Base-by-base conservation (phyloP, 768 basidiomycete genomes). In the Tulasnella sp. region DNA sequence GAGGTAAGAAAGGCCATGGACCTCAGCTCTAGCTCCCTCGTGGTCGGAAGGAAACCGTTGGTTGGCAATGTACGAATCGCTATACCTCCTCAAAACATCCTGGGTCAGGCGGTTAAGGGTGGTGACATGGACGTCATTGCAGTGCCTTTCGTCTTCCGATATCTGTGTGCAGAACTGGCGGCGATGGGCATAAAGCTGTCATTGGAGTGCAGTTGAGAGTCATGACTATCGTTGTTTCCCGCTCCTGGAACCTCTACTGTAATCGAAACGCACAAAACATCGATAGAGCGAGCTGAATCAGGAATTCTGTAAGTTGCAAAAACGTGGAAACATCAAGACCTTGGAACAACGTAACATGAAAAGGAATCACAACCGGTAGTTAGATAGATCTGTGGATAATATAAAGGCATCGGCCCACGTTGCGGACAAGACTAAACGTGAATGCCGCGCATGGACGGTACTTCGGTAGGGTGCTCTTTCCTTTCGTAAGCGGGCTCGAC, bases 181-280 rank as follows among this genome's bases (percentile, higher is more conserved):
- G 86, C 90, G 17, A 98, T 98, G 94, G 94, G 96, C 48, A 97
- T 99, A 66, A 82, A 86, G 34, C 79, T 98, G 52, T 87, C 89
- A 49, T 72, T 98, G 50, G 83, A 87, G 49, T 49, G 50, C 34
- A 48, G 46, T 29, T 48, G 27, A 48, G 19, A 43, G 42, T 43
- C 42, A 12, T 19, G n/a, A n/a, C n/a, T n/a, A n/a, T n/a, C n/a
- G n/a, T n/a, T n/a, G n/a, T n/a, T n/a, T n/a, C n/a, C n/a, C n/a
- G n/a, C n/a, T n/a, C n/a, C n/a, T n/a, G n/a, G n/a, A n/a, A n/a
- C n/a, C n/a, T n/a, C n/a, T n/a, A n/a, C n/a, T n/a, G n/a, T n/a
- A n/a, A n/a, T n/a, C n/a, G n/a, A n/a, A n/a, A n/a, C n/a, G n/a
- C n/a, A n/a, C n/a, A n/a, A n/a, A n/a, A n/a, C n/a, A n/a, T n/a